These are phyloP conservation scores for Pseudonitzschia delicatissima DNA, from an alignment of 108 stramenopile genomes.

Conservation along the genomic window DNA sequence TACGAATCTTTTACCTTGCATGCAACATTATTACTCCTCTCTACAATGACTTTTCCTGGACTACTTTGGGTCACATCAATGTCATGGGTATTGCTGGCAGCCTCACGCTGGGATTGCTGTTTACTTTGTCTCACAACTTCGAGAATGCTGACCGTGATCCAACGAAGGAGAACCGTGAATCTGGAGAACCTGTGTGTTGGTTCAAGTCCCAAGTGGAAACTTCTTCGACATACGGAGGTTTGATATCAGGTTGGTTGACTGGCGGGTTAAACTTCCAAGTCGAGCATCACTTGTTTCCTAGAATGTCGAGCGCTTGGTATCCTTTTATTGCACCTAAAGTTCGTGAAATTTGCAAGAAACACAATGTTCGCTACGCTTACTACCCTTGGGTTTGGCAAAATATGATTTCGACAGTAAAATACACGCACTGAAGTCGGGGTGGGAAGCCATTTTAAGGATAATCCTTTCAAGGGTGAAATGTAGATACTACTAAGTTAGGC, in stretches of 20 bases:
- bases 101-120: conserved; percentile 73
- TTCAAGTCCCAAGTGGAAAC: conserved; percentile 90
- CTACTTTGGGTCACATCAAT: conserved; percentile 46
- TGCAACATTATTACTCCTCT: conserved; percentile 72
- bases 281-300: conserved; percentile 93
- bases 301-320: conserved; percentile 92
- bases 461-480: conserved; percentile 35
- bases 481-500: no score
- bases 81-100: conserved; percentile 78
- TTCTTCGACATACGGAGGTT: conserved; percentile 88
- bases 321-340: conserved; percentile 97
- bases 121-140: conserved; percentile 94
- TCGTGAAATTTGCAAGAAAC: conserved; percentile 89
- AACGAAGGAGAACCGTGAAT: conserved; percentile 39
- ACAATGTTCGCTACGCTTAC: conserved; percentile 86
- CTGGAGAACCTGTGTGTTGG: conserved; percentile 83
- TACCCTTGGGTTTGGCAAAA: conserved; percentile 86
- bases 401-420: conserved; percentile 69
- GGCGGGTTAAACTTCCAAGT: conserved; percentile 94
- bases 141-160: conserved; percentile 82
- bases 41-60: conserved; percentile 44
- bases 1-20: conserved; percentile 62
- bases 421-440: conserved; percentile 81
- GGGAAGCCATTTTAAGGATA: conserved; percentile 59
- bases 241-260: conserved; percentile 76